Base-by-base conservation (phyloP, 108 stramenopile species). In the Epipyxis sp. region DNA sequence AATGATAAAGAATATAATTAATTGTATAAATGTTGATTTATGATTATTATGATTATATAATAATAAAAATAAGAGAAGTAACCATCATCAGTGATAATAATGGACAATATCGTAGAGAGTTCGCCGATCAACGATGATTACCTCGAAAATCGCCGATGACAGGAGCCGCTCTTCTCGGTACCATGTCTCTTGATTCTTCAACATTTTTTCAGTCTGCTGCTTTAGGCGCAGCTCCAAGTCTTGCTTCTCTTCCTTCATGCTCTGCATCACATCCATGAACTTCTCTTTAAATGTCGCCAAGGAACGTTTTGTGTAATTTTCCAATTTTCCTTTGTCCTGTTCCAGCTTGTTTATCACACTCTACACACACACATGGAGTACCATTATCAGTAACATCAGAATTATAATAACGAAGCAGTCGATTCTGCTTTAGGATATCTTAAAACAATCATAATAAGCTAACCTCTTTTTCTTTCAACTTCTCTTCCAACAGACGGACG, bases 211-310 rank as follows among this genome's bases (percentile, higher is more conserved):
- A 16, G 6, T 3, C 34, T 54, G 44, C 71, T 13, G n/a, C 34
- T 6, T 13, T 6, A 74, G 27, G 41, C 43, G 40, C 71, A 6
- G 41, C 25, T 74, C 71, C 6, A 74, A 42, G 6, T 46, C 71
- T 10, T 37, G 3, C 71, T 74, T 74, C 44, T 74, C 71, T 34
- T 74, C 25, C 6, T 37, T 27, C 10, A 54, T 3, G 27, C 32
- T 13, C 34, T 74, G 71, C 27, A 74, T 13, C 10, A 25, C 71
- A 10, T 16, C 20, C 71, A 74, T 74, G 34, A 54, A 74, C 71
- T 74, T 74, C 44, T 74, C 71, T 42, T 74, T 74, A 42, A 74
- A 74, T 13, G 71, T 32, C 3, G 35, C 43, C 13, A 74, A 32
- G 10, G 71, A 74, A 6, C 50, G 71, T 6, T 39, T 6, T 3